These are phyloP conservation scores for Backusella psychrophila DNA, from an alignment of 192 early-diverging fungal species.

Conservation along the genomic window DNA sequence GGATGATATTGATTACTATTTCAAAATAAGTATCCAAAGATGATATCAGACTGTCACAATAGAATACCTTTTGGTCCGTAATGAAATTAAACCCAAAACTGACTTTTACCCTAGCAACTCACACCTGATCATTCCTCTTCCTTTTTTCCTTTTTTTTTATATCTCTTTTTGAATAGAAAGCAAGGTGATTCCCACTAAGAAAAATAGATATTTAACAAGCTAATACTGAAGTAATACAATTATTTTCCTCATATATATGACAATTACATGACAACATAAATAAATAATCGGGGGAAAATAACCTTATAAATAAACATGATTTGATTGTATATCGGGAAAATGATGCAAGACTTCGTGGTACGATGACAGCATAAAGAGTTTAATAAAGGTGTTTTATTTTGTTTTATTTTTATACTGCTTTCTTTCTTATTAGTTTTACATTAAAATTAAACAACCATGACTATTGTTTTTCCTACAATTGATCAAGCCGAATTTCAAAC, in stretches of 20 bases:
- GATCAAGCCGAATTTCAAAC: background rate
- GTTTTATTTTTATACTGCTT: background rate
- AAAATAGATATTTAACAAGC: background rate
- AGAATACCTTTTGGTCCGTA: background rate
- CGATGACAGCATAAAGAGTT: background rate
- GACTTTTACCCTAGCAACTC: background rate
- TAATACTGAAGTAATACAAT: background rate
- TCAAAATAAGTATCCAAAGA: background rate
- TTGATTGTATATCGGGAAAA: slow-evolving; percentile 4
- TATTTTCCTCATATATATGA: background rate
- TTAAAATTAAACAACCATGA: background rate
- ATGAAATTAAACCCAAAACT: background rate
- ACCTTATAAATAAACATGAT: background rate
- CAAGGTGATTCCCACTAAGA: background rate
- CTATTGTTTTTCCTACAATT: background rate
- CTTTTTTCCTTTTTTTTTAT: background rate
- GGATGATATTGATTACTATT: background rate
- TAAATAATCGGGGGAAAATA: slow-evolving; percentile 3
- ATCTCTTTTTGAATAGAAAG: background rate
- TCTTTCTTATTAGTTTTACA: background rate
- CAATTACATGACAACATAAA: background rate
- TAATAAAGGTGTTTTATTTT: background rate
- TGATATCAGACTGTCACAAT: background rate
- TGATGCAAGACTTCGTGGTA: background rate
- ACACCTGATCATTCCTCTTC: background rate